phyloP scores from a whole-genome alignment of 2,329 filamentous ascomycete species.

The Talaromyces marneffei region DNA sequence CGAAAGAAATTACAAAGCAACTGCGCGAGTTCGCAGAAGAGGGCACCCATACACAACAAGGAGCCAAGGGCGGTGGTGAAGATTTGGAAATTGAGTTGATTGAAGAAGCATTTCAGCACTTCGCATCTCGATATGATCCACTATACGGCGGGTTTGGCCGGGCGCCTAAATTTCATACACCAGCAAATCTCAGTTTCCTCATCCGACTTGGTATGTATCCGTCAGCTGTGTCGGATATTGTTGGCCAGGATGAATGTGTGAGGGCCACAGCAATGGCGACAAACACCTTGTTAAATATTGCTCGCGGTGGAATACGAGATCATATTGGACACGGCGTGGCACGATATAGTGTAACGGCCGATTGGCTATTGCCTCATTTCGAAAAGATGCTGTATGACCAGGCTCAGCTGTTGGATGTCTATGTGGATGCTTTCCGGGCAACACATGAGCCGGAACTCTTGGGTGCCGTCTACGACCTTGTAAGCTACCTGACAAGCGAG shows the following conservation, averaged over 20 bases:
- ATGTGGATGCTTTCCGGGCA: conserved; percentile 76
- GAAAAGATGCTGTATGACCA: conserved; percentile 97
- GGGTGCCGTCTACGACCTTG: conserved; percentile 72
- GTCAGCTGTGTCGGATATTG: conserved; percentile 69
- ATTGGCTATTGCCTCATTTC: conserved; percentile 94
- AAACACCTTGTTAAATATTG: conserved; percentile 73
- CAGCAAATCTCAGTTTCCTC: conserved; percentile 76
- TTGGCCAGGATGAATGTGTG: conserved; percentile 72
- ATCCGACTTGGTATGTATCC: conserved; percentile 69
- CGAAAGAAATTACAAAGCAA: conserved; percentile 73
- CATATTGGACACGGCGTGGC: conserved; percentile 73
- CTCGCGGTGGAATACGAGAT: conserved; percentile 64
- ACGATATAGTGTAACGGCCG: conserved; percentile 79
- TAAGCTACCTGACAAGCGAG: conserved; percentile 71
- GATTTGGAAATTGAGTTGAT: conserved; percentile 82
- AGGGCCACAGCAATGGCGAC: conserved; percentile 73
- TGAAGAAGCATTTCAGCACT: conserved; percentile 81
- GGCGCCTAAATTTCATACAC: conserved; percentile 85
- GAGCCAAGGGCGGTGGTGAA: conserved; percentile 51
- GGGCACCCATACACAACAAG: conserved; percentile 54
- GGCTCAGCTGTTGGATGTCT: conserved; percentile 73
- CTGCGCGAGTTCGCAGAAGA: conserved; percentile 84
- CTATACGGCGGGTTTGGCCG: conserved; percentile 71
- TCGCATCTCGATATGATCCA: conserved; percentile 72
- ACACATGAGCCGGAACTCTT: conserved; percentile 66